Conservation (phyloP, 2,329 filamentous ascomycete genomes). For the Ophiostoma quercus region DNA sequence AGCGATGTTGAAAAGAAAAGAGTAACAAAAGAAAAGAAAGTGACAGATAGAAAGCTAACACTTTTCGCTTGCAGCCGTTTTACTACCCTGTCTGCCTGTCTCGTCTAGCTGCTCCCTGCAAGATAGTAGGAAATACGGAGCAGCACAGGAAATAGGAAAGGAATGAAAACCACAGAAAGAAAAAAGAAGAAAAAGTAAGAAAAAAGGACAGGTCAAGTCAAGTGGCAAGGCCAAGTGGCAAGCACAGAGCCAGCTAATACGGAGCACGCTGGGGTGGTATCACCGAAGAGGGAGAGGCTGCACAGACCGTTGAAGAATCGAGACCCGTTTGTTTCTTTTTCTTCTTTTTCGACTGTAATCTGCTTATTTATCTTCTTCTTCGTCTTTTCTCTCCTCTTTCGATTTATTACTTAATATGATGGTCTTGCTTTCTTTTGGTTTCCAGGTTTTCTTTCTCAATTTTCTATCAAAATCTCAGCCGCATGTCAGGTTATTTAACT, state of each 20-base stretch:
- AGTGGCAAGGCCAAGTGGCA: neutral
- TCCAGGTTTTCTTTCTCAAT: neutral
- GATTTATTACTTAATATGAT: neutral
- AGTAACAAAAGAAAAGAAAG: neutral
- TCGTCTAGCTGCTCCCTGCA: neutral
- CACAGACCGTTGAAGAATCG: constrained; percentile 1
- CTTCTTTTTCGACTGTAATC: neutral
- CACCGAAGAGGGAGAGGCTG: constrained; percentile 4
- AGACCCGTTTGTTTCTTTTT: neutral
- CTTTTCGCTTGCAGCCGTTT: constrained; percentile 1
- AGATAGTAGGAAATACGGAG: neutral
- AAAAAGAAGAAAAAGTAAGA: neutral
- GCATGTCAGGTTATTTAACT: neutral
- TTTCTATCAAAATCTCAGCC: neutral
- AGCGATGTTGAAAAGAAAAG: neutral
- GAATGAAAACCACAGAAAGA: neutral
- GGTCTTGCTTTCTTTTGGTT: neutral
- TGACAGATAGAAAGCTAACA: neutral
- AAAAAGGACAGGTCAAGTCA: neutral
- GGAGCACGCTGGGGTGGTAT: neutral
- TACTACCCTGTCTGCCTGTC: neutral
- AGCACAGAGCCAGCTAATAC: neutral
- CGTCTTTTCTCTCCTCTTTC: neutral
- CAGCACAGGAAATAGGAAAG: neutral
- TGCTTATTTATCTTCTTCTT: neutral